phyloP scores from a whole-genome alignment of 495 filamentous ascomycete genomes.

The Parachaetomium inaequale region DNA sequence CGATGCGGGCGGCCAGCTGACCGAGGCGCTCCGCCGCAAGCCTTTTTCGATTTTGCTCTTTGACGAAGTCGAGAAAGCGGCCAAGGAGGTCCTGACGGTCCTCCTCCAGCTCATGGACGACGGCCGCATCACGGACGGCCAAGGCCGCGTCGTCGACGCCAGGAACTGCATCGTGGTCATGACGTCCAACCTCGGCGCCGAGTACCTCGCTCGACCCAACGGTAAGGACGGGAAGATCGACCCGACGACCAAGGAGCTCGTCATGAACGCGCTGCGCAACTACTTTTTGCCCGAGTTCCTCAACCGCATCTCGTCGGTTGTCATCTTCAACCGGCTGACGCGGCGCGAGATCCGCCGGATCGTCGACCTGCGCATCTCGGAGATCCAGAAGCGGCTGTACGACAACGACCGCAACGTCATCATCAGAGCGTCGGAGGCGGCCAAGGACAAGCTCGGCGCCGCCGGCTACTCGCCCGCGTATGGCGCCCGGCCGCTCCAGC shows the following conservation, averaged over 20 bases:
- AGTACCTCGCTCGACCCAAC: slow-evolving; percentile 78
- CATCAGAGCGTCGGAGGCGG: slow-evolving; percentile 72
- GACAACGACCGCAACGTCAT: slow-evolving; percentile 76
- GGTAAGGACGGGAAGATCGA: slow-evolving; percentile 82
- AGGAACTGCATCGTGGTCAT: slow-evolving; percentile 98
- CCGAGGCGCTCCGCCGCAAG: slow-evolving; percentile 84
- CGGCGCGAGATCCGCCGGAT: slow-evolving; percentile 87
- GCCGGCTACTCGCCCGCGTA: slow-evolving; percentile 93
- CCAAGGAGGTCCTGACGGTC: slow-evolving; percentile 95
- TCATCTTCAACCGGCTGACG: slow-evolving; percentile 98
- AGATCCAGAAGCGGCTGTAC: slow-evolving; percentile 85
- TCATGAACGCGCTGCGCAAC: slow-evolving; percentile 81
- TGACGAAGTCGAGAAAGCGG: slow-evolving; percentile 97
- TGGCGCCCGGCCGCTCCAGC: slow-evolving; percentile 79
- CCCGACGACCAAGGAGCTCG: slow-evolving; percentile 76
- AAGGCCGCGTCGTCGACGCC: slow-evolving; percentile 90
- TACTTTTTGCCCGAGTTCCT: slow-evolving; percentile 98
- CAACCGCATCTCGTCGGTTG: slow-evolving; percentile 89
- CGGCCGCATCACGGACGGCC: slow-evolving; percentile 96
- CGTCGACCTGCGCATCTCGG: slow-evolving; percentile 81
- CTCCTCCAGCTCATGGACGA: slow-evolving; percentile 98
- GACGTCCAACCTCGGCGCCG: slow-evolving; percentile 95
- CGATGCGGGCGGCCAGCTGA: slow-evolving; percentile 92
- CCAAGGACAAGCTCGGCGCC: slow-evolving; percentile 82
- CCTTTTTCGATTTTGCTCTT: slow-evolving; percentile 98